phyloP scores from a whole-genome alignment of 2,329 filamentous ascomycete genomes.

The Beauveria australis region DNA sequence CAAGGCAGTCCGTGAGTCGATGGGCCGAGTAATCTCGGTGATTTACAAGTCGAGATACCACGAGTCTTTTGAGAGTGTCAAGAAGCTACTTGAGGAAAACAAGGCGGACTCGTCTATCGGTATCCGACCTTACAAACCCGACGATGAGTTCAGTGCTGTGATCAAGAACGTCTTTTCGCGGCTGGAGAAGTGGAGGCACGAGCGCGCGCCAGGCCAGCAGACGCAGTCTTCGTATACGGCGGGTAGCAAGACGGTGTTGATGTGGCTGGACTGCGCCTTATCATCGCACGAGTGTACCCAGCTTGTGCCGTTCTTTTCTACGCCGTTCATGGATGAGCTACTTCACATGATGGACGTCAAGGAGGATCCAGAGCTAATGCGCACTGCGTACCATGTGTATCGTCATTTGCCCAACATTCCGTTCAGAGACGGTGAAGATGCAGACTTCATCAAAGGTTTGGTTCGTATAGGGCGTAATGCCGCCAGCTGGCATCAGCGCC shows the following conservation, averaged over 20 bases:
- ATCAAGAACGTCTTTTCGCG: conserved; percentile 69
- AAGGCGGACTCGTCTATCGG: conserved; percentile 75
- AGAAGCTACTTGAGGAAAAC: conserved; percentile 67
- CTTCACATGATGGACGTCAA: conserved; percentile 99
- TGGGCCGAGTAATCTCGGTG: conserved; percentile 78
- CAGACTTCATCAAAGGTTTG: conserved; percentile 73
- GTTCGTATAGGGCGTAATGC: conserved; percentile 82
- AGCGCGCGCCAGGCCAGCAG: conserved; percentile 80
- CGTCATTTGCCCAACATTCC: conserved; percentile 93
- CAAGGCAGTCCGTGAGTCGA: conserved; percentile 91
- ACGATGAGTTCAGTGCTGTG: conserved; percentile 62
- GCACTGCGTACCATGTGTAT: conserved; percentile 92
- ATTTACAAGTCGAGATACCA: conserved; percentile 91
- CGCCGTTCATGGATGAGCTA: conserved; percentile 82
- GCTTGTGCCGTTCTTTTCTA: conserved; percentile 83
- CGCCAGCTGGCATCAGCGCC: conserved; percentile 86
- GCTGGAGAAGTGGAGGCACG: conserved; percentile 79
- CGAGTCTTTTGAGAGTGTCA: conserved; percentile 80
- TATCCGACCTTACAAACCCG: conserved; percentile 72
- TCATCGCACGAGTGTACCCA: conserved; percentile 90
- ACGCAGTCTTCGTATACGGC: conserved; percentile 92
- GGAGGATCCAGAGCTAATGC: conserved; percentile 92
- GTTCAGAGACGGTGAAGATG: conserved; percentile 78
- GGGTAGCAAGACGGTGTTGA: conserved; percentile 88
- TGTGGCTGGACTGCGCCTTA: conserved; percentile 88